Evolutionary conservation across 352 stramenopile species (phyloP), one percentile per base, ranked within the genome.

Genomic region (Pythium utonaiense): DNA sequence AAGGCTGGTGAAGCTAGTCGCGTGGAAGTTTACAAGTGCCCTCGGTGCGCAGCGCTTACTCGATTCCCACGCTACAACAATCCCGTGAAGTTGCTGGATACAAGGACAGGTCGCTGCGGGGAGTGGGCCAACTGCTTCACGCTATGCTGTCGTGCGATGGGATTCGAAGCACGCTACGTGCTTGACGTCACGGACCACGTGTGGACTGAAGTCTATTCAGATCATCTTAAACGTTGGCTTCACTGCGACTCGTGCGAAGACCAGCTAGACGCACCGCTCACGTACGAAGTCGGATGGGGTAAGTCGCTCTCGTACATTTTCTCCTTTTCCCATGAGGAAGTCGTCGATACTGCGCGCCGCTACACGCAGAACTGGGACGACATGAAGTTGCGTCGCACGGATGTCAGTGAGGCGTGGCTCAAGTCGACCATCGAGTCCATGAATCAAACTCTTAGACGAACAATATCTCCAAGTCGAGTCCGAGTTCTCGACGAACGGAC

Each of bases 111-210:
- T 17, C 75, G 93, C 17, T 98, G 93, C 64, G 93, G 93, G 8
- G 93, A 98, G 64, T 98, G 86, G 86, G 92, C 93, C 21, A 98
- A 98, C 55, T 96, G 86, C 60, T 98, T 98, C 63, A 96, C 86
- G 9, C 77, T 98, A 1, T 91, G 89, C 58, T 96, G 87, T 36
- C 80, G 86, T 16, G 80, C 93, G 1, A 84, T 97, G 71, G 89
- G 91, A 6, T 96, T 96, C 24, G 89, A 98, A 57, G 82, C 87
- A 27, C 88, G 92, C 12, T 97, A 98, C 47, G 86, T 98, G 6
- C 64, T 96, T 7, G 95, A 98, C 73, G 87, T 97, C 21, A 98
- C 93, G 0, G 95, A 98, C 62, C 95, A 98, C 61, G 91, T 98
- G 8, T 98, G 95, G 95, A 95, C 82, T 10, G 95, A 98, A 74